Evolutionary conservation across 257 asterid species (phyloP), one percentile per base, ranked within the genome.

Genomic region (Ocimum tenuiflorum): DNA sequence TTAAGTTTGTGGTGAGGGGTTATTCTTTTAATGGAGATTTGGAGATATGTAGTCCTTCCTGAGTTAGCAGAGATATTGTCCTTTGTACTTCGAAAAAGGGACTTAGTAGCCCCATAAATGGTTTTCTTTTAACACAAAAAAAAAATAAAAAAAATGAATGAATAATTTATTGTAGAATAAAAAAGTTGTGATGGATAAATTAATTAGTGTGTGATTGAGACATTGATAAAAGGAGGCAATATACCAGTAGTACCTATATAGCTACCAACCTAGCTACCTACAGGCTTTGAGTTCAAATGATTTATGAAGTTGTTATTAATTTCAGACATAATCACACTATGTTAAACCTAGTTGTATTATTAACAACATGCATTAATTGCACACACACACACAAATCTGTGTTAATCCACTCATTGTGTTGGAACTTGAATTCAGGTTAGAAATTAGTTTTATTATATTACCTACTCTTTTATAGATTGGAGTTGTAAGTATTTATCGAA

Each of bases 161-260:
- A 42, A 45, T 18, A 24, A 11, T 36, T 51, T 35, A 43, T 66
- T 62, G 53, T 22, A 64, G 35, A 63, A 60, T 52, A 54, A 9
- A 23, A 39, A 74, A 24, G 68, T 50, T 66, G 68, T 57, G 69
- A 35, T 45, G 41, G 48, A 65, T 56, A 55, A 38, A 67, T 47
- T 72, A 72, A 72, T 39, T 72, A 67, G 63, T 48, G 56, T 67
- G 62, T 72, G 75, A 77, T 51, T 56, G 72, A 48, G 77, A 76
- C 70, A 60, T 54, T 71, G 79, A 76, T 66, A 23, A 54, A 64
- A 51, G 42, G 29, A 52, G 41, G 35, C 55, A 70, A n/a, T 38
- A 17, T 38, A 17, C 43, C 59, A 50, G 53, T 5, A 31, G 36
- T 24, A 24, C 31, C 31, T 24, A 4, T 24, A 24, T n/a, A n/a